Evolutionary conservation across 2,329 filamentous ascomycete species (phyloP).

Genomic region (Kalmusia sp.): DNA sequence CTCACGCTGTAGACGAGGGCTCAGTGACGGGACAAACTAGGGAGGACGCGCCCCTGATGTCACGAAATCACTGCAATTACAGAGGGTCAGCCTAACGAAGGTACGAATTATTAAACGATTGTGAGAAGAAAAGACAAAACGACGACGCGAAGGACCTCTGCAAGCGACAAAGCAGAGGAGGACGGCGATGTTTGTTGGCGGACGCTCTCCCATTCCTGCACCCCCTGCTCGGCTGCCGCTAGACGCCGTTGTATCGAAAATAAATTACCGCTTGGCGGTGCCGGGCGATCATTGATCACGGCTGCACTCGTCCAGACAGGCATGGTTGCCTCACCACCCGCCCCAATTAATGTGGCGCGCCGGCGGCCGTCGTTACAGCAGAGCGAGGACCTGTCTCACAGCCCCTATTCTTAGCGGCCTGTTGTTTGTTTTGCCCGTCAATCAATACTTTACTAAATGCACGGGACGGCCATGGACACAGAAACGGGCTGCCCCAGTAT

Average conservation of each 20-base stretch:
- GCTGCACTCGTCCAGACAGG: not conserved
- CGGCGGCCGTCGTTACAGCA: conserved; percentile 3
- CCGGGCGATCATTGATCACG: not conserved
- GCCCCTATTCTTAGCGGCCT: conserved; percentile 5
- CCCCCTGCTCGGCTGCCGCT: conserved; percentile 1
- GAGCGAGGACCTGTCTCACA: not conserved
- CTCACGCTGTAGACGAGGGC: not conserved
- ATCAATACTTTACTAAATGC: too few species aligned
- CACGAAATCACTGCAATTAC: not conserved
- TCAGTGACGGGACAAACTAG: not conserved
- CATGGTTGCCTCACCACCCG: too few species aligned
- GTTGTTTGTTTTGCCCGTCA: not conserved
- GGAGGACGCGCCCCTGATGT: conserved; percentile 9
- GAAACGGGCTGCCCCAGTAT: too few species aligned
- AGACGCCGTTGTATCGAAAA: conserved; percentile 13
- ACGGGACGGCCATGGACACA: too few species aligned
- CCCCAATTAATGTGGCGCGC: not conserved
- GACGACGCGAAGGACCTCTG: conserved; percentile 21
- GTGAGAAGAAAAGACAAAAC: conserved; percentile 31
- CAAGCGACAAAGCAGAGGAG: conserved; percentile 20
- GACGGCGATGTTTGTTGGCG: conserved; percentile 21
- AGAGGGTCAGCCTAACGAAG: conserved; percentile 16
- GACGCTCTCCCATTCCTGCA: conserved; percentile 14
- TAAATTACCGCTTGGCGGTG: conserved; percentile 13
- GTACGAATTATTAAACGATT: conserved; percentile 27